Conservation (phyloP, 495 filamentous ascomycete genomes). For the Glonium stellatum region DNA sequence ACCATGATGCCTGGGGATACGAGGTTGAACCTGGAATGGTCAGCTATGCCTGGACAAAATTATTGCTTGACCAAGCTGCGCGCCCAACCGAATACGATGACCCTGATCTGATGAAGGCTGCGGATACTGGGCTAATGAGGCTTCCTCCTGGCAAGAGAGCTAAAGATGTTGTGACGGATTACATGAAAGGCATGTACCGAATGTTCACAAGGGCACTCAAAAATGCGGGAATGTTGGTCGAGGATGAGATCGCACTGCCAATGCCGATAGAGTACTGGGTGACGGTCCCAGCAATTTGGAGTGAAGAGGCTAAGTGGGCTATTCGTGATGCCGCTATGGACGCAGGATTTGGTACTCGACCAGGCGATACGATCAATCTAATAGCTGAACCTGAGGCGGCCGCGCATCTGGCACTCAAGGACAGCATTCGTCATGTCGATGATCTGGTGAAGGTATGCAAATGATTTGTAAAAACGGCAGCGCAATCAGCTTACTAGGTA, state of each 20-base stretch:
- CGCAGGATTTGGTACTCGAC: conserved; percentile 31
- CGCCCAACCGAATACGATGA: conserved; percentile 10
- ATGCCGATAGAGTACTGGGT: conserved; percentile 35
- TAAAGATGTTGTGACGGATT: conserved; percentile 8
- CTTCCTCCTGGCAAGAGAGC: conserved; percentile 10
- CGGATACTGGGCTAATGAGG: conserved; percentile 8
- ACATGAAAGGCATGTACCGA: conserved; percentile 10
- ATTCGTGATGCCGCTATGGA: conserved; percentile 29
- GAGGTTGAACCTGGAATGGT: conserved; percentile 8
- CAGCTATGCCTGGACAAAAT: conserved; percentile 12
- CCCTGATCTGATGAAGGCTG: conserved; percentile 7
- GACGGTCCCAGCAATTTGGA: conserved; percentile 36
- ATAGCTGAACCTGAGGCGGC: conserved; percentile 38
- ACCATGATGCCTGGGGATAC: neutral
- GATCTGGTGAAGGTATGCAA: conserved; percentile 17
- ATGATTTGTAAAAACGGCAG: too few relatives aligned
- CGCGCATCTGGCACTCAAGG: conserved; percentile 21
- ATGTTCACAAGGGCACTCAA: conserved; percentile 4
- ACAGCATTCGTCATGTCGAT: conserved; percentile 5
- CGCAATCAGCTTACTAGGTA: too few relatives aligned
- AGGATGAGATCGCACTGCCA: conserved; percentile 11
- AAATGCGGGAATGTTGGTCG: neutral
- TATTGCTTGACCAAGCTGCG: conserved; percentile 9
- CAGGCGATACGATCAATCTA: conserved; percentile 27
- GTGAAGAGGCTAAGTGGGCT: conserved; percentile 30